A percentile compares a stretch with the other conserved stretches of the same genome.
Evolutionary conservation across 2,329 filamentous ascomycete genomes (phyloP).

Genomic region (Fusarium pininemorale): DNA sequence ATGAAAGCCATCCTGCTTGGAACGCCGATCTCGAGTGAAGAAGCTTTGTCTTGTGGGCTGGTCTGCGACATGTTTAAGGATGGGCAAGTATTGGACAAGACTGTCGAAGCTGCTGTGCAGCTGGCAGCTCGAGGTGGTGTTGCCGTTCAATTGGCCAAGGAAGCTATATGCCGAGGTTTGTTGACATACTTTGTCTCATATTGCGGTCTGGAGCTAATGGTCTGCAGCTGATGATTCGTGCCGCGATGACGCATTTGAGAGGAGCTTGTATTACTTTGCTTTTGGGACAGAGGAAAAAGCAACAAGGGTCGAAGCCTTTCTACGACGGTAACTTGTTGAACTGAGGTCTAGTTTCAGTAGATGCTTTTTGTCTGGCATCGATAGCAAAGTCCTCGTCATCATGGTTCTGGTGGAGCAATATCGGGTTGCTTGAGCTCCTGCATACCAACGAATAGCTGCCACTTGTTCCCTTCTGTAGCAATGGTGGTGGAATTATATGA

Average conservation of each 20-base stretch:
- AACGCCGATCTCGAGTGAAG: conserved; percentile 39
- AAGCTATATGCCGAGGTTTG: conserved; percentile 44
- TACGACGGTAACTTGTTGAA: background rate
- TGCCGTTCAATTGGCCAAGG: conserved; percentile 43
- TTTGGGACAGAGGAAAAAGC: conserved; percentile 43
- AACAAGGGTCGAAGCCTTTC: conserved; percentile 8
- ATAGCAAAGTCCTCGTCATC: background rate
- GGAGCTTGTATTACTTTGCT: conserved; percentile 49
- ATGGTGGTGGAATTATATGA: background rate
- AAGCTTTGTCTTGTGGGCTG: conserved; percentile 17
- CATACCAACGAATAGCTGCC: conserved; percentile 22
- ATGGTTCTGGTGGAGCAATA: background rate
- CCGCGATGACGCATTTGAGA: conserved; percentile 47
- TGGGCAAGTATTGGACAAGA: conserved; percentile 35
- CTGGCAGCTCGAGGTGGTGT: background rate
- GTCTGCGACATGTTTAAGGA: conserved; percentile 36
- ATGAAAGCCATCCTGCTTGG: conserved; percentile 44
- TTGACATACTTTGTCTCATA: background rate
- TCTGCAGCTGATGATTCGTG: conserved; percentile 37
- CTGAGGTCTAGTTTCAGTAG: background rate
- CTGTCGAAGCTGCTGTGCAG: conserved; percentile 37
- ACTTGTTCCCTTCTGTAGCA: conserved; percentile 2
- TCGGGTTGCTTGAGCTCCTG: conserved; percentile 13
- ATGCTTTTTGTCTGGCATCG: background rate
- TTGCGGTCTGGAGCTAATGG: background rate